Percentiles rank a stretch among this genome's conserved stretches.
These are phyloP conservation scores for Phytopythium ostracodes DNA, from an alignment of 352 stramenopile genomes.

Conservation along the genomic window DNA sequence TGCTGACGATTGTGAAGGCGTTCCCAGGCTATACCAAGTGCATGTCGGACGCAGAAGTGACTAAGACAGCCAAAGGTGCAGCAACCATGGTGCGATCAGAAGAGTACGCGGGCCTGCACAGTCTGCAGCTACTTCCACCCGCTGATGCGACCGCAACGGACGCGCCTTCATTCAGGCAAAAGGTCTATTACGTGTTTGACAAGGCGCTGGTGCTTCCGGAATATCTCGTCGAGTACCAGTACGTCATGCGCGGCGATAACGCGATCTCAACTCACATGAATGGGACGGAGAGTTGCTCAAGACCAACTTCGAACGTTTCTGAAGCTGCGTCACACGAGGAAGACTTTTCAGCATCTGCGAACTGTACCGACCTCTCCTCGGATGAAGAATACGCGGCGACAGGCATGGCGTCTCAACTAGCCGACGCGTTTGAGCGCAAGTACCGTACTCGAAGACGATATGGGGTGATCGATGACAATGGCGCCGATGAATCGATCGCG, in stretches of 20 bases:
- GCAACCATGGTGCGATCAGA: neutral
- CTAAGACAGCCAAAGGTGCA: constrained; percentile 5
- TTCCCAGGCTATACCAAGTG: constrained; percentile 72
- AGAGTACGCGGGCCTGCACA: constrained; percentile 47
- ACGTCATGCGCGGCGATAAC: constrained; percentile 16
- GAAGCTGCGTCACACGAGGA: neutral
- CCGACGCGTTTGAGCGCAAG: constrained; percentile 56
- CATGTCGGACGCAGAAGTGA: constrained; percentile 18
- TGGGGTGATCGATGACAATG: constrained; percentile 11
- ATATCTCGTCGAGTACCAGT: constrained; percentile 86
- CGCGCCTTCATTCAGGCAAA: constrained; percentile 32
- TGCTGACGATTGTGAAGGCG: constrained; percentile 79
- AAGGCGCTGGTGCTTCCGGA: constrained; percentile 73
- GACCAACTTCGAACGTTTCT: too few species aligned
- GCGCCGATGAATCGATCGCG: constrained; percentile 21
- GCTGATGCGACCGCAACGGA: neutral
- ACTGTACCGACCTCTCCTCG: neutral
- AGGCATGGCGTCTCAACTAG: constrained; percentile 10
- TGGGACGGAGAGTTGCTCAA: neutral
- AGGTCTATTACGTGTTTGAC: constrained; percentile 80
- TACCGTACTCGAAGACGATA: constrained; percentile 37
- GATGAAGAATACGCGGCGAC: neutral
- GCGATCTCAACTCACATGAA: neutral
- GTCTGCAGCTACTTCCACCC: constrained; percentile 36
- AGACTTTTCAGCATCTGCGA: neutral